Base-by-base conservation (phyloP, 345 rosid genomes). In the Gossypium arboreum region DNA sequence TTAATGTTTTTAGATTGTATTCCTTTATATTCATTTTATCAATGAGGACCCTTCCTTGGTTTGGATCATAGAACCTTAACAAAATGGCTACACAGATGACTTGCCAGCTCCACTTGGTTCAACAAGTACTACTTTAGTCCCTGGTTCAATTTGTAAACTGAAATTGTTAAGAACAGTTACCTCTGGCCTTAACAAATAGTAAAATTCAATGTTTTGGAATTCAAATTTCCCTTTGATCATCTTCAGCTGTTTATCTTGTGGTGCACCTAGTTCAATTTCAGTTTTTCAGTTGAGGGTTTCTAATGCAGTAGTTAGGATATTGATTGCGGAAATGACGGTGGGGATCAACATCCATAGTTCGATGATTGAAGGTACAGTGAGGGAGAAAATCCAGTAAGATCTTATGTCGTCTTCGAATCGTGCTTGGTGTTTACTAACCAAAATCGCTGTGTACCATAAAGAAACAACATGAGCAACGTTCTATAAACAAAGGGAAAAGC, bases 391-490 rank as follows among this genome's bases (percentile, higher is more conserved):
- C 81, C 86, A 89, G 75, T 90, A 90, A 5, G 90, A 65, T 80
- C 94, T 77, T 47, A 88, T 82, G 58, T 87, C 84, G 29, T 88
- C 8, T 71, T 43, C 2, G 64, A 90, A 90, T 16, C 25, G 18
- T 59, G 92, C 82, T 75, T 86, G 88, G 16, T 71, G 24, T 69
- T 70, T 79, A 0, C 76, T 66, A 9, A 88, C 62, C 79, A 85
- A 73, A 75, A 77, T 43, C 22, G 85, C 71, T 25, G 87, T 88
- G 80, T 88, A 88, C 92, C 92, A 86, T 72, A 90, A 68, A 1
- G 92, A 92, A 50, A 86, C 87, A 27, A 87, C 92, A 77, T 86
- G 92, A 25, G 94, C 92, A 66, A 90, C 85, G 83, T 90, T 88
- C 94, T 89, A 90, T 29, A 86, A 68, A 81, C 86, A 83, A 47